Conservation (phyloP, 148 eudicot genomes). For the Amaranthus palmeri region DNA sequence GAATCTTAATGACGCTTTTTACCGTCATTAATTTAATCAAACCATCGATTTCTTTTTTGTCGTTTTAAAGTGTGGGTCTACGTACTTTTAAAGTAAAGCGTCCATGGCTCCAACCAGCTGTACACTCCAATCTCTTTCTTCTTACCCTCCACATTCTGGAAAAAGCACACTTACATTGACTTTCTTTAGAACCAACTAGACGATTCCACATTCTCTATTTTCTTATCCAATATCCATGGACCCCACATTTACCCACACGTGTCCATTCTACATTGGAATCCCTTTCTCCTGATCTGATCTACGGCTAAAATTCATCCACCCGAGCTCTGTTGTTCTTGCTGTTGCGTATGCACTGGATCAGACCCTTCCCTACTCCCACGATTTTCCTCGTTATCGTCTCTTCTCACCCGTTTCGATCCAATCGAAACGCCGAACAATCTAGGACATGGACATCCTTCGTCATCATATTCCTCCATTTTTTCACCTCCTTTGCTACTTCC, state of each 20-base stretch:
- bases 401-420: slow-evolving; percentile 52
- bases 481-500: slow-evolving; percentile 18
- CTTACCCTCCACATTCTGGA: background rate
- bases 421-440: slow-evolving; percentile 62
- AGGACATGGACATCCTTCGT: slow-evolving; percentile 28
- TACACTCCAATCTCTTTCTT: background rate
- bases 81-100: too few species aligned
- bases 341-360: slow-evolving; percentile 19
- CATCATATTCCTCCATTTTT: slow-evolving; percentile 17
- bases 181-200: slow-evolving; percentile 7
- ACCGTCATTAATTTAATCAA: too few species aligned
- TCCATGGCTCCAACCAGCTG: background rate
- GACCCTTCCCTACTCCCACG: slow-evolving; percentile 4
- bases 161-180: slow-evolving; percentile 1
- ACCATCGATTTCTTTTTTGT: background rate
- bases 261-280: background rate
- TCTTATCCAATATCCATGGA: background rate
- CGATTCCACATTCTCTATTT: background rate
- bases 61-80: background rate
- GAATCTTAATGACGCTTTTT: too few species aligned
- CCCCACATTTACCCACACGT: background rate
- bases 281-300: background rate
- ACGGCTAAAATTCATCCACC: slow-evolving; percentile 23
- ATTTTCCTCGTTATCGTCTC: slow-evolving; percentile 26
- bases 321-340: slow-evolving; percentile 14